A percentile compares a stretch with the other conserved stretches of the same genome.
Conservation (phyloP, 805 yeast species). For the Saturnispora ahearnii region DNA sequence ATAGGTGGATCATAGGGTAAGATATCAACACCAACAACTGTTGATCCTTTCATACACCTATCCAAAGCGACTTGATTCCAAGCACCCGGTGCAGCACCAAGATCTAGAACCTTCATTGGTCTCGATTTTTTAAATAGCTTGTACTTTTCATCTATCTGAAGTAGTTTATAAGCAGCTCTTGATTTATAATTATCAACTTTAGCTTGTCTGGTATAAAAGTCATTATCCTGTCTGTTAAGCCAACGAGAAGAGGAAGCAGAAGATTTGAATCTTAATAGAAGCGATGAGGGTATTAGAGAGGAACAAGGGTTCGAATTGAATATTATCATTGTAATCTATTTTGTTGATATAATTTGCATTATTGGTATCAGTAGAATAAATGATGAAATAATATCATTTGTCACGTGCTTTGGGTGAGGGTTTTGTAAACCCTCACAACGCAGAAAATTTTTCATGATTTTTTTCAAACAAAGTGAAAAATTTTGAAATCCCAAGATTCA, state of each 20-base stretch:
- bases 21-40: slow-evolving; percentile 74
- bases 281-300: neutral
- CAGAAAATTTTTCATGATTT: neutral
- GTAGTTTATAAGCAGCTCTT: slow-evolving; percentile 83
- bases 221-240: slow-evolving; percentile 63
- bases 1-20: slow-evolving; percentile 69
- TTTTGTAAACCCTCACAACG: neutral
- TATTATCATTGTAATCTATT: neutral
- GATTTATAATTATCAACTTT: slow-evolving; percentile 55
- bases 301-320: neutral
- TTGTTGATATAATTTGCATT: neutral
- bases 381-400: neutral
- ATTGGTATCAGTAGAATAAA: neutral
- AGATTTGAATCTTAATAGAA: slow-evolving; percentile 4
- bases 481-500: neutral
- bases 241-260: slow-evolving; percentile 58
- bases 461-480: neutral
- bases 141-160: slow-evolving; percentile 63
- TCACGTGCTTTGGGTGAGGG: slow-evolving; percentile 16
- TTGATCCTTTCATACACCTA: slow-evolving; percentile 40
- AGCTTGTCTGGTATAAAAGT: slow-evolving; percentile 60
- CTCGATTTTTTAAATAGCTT: slow-evolving; percentile 35
- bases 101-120: slow-evolving; percentile 51
- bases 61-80: slow-evolving; percentile 82
- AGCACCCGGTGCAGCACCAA: slow-evolving; percentile 92